Percentiles rank a stretch among this genome's conserved stretches.
Conservation (phyloP, 441 rosid genomes). For the Eruca vesicaria region DNA sequence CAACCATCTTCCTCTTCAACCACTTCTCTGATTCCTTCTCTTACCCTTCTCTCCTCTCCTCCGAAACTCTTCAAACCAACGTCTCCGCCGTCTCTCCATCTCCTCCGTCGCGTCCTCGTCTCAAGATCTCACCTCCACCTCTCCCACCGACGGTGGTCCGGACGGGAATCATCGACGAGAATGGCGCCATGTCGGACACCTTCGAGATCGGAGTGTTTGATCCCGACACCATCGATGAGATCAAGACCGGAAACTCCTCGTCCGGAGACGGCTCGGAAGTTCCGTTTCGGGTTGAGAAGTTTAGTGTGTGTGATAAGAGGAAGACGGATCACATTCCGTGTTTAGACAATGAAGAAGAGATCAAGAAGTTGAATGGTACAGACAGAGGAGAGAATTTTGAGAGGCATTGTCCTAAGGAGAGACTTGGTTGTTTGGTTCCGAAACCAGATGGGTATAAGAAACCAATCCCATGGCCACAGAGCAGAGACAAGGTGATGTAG, state of each 20-base stretch:
- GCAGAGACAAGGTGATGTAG: slow-evolving; percentile 49
- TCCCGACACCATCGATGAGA: slow-evolving; percentile 37
- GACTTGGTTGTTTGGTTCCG: slow-evolving; percentile 51
- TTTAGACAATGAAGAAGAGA: slow-evolving; percentile 44
- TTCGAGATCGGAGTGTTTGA: slow-evolving; percentile 58
- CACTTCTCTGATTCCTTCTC: slow-evolving; percentile 38
- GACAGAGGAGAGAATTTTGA: slow-evolving; percentile 48
- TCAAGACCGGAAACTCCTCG: slow-evolving; percentile 25
- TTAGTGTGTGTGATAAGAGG: slow-evolving; percentile 34
- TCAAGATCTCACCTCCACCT: slow-evolving; percentile 35
- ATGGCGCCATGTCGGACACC: slow-evolving; percentile 47
- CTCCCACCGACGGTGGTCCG: slow-evolving; percentile 39
- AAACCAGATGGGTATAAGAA: slow-evolving; percentile 44
- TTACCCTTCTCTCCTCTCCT: slow-evolving; percentile 21
- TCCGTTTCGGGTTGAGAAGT: slow-evolving; percentile 29
- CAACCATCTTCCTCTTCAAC: slow-evolving; percentile 30
- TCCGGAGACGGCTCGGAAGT: background rate
- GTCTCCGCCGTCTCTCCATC: slow-evolving; percentile 18
- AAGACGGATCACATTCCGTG: slow-evolving; percentile 50
- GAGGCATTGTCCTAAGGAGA: slow-evolving; percentile 53
- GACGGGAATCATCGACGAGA: slow-evolving; percentile 56
- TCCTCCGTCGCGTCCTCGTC: slow-evolving; percentile 34
- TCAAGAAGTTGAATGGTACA: slow-evolving; percentile 33
- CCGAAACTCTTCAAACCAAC: slow-evolving; percentile 21
- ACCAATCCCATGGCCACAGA: slow-evolving; percentile 55